Percentiles rank a stretch among this genome's conserved stretches.
Conservation (phyloP, 495 filamentous ascomycete genomes). For the Pseudoneurospora amorphoporcata region DNA sequence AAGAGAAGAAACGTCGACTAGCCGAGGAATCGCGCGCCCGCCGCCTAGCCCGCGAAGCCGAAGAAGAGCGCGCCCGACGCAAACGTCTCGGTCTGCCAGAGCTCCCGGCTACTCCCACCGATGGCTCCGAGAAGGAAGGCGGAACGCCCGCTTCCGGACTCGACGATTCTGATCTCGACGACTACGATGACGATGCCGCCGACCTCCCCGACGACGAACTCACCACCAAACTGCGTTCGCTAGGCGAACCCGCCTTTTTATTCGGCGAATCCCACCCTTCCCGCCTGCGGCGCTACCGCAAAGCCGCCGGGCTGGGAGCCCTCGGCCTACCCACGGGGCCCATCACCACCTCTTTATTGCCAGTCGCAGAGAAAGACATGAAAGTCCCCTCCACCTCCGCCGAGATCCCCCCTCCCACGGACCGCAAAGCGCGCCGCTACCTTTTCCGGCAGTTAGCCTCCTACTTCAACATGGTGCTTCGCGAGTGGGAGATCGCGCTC, state of each 20-base stretch:
- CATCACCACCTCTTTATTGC: constrained; percentile 58
- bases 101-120: constrained; percentile 32
- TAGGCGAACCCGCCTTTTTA: constrained; percentile 61
- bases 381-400: constrained; percentile 52
- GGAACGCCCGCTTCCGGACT: constrained; percentile 10
- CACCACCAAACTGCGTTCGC: constrained; percentile 49
- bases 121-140: constrained; percentile 4
- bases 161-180: constrained; percentile 37
- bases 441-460: constrained; percentile 80
- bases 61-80: constrained; percentile 39
- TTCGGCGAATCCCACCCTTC: constrained; percentile 77
- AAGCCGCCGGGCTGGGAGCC: constrained; percentile 28
- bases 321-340: constrained; percentile 41
- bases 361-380: constrained; percentile 79
- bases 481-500: constrained; percentile 76
- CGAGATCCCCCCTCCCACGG: constrained; percentile 44
- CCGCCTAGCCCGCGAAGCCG: constrained; percentile 60
- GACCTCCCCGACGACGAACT: constrained; percentile 61
- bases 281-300: constrained; percentile 57
- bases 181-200: constrained; percentile 16
- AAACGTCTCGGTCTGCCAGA: constrained; percentile 60
- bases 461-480: constrained; percentile 88
- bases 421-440: constrained; percentile 46
- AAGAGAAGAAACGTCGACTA: constrained; percentile 68
- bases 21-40: constrained; percentile 65